Percentiles rank a stretch among this genome's conserved stretches.
phyloP scores from a whole-genome alignment of 495 filamentous ascomycete species.

The Penicillium egyptiacum region DNA sequence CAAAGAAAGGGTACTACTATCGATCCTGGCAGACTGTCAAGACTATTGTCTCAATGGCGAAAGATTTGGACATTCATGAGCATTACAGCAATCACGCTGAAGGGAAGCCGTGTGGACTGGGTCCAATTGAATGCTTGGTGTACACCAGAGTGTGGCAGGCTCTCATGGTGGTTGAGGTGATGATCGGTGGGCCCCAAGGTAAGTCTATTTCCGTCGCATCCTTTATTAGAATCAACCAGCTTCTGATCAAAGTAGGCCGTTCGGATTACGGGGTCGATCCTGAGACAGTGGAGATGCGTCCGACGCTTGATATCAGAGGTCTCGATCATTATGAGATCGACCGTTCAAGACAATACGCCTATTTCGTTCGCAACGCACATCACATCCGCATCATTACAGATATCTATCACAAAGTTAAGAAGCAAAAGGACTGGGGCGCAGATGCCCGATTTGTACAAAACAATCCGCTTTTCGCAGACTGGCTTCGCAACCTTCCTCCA shows the following conservation, averaged over 20 bases:
- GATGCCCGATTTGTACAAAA: constrained; percentile 81
- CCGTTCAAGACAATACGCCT: constrained; percentile 77
- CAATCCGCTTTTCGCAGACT: constrained; percentile 69
- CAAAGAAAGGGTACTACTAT: constrained; percentile 94
- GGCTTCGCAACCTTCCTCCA: constrained; percentile 73
- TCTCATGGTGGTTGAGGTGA: constrained; percentile 81
- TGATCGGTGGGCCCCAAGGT: constrained; percentile 97
- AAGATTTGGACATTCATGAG: constrained; percentile 88
- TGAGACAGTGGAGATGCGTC: constrained; percentile 73
- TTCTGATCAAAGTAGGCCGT: constrained; percentile 56
- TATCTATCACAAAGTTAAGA: constrained; percentile 74
- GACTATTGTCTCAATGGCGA: constrained; percentile 86
- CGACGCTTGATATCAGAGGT: constrained; percentile 61
- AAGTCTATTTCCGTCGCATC: constrained; percentile 18
- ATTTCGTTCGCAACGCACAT: constrained; percentile 71
- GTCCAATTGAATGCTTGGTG: constrained; percentile 71
- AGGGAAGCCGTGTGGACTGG: constrained; percentile 66
- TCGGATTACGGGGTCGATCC: constrained; percentile 74
- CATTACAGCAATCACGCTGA: constrained; percentile 76
- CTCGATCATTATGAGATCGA: constrained; percentile 75
- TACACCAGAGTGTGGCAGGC: constrained; percentile 92
- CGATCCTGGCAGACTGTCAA: constrained; percentile 98
- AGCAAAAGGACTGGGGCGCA: constrained; percentile 84
- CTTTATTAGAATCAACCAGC: constrained; percentile 5
- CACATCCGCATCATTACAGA: constrained; percentile 77